A percentile compares a stretch with the other conserved stretches of the same genome.
phyloP scores from a whole-genome alignment of 1,139 yeast species.

The Maudiozyma humilis region DNA sequence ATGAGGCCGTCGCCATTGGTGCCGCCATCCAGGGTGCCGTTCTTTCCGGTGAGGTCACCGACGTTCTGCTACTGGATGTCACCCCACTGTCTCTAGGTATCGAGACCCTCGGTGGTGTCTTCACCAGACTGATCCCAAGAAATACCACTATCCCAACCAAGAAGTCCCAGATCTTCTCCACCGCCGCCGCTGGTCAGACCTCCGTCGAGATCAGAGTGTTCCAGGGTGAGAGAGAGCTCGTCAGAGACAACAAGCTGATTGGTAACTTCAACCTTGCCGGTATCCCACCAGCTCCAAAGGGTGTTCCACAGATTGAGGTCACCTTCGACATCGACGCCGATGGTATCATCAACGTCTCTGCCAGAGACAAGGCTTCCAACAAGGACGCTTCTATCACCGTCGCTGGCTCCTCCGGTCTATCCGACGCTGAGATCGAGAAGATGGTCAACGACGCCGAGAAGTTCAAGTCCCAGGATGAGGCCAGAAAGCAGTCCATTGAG shows the following conservation, averaged over 20 bases:
- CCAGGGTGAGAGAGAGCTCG: constrained; percentile 99
- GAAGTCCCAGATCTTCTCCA: constrained; percentile 94
- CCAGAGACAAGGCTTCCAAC: constrained; percentile 96
- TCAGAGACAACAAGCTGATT: constrained; percentile 95
- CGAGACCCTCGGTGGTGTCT: constrained; percentile 98
- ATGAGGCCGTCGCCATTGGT: constrained; percentile 99
- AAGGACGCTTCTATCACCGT: constrained; percentile 98
- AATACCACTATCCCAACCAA: constrained; percentile 97
- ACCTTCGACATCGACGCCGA: constrained; percentile 97
- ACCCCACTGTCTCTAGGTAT: constrained; percentile 97
- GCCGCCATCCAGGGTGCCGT: constrained; percentile 99
- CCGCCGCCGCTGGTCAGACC: constrained; percentile 98
- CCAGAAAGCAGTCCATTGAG: constrained; percentile 90
- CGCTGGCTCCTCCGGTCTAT: constrained; percentile 96
- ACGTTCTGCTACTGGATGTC: constrained; percentile 87
- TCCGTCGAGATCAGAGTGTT: constrained; percentile 97
- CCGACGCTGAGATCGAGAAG: constrained; percentile 93
- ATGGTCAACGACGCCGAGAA: constrained; percentile 98
- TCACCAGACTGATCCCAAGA: constrained; percentile 94
- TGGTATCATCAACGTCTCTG: constrained; percentile 97
- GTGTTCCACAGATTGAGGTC: constrained; percentile 98
- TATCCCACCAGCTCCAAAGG: constrained; percentile 98
- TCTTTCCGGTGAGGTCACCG: constrained; percentile 96
- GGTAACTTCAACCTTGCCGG: constrained; percentile 96
- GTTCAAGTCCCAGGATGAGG: constrained; percentile 94